Evolutionary conservation across 768 basidiomycete genomes (phyloP), one percentile per base, ranked within the genome.

Genomic region (Suillus fuscotomentosus): DNA sequence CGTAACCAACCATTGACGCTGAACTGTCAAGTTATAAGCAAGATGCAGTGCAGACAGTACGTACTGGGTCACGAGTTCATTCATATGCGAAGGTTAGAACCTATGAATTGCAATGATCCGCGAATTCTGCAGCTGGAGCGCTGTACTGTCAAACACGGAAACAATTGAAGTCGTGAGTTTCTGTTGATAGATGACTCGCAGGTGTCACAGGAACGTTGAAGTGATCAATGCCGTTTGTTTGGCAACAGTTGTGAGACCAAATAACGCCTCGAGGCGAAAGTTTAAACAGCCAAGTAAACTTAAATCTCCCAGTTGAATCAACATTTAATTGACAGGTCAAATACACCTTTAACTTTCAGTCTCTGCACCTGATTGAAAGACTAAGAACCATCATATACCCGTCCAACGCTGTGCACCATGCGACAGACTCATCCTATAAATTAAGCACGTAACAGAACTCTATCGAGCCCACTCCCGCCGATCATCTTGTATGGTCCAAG

Each of bases 351-450:
- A 31, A 31, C 0, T 31, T 31, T 31, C 81, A 83, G 4, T 90
- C 91, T 71, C 91, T 90, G 93, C 24, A 81, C 94, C 62, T 86
- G 90, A 47, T 95, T 83, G 72, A 86, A 88, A 68, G 93, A 93
- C 63, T 76, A 85, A 61, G 93, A 94, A 74, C 76, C 11, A 41
- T 10, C 8, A 10, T 42, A 17, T 15, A 42, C 15, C 41, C 14
- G 41, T 41, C 14, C 14, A 41, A 15, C 14, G 36, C 36, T 36
- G 36, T 3, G 27, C 27, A 27, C 27, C 36, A 5, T 9, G 1
- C 36, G 1, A 36, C 36, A 36, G 20, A 20, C 8, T 20, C 17
- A 15, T 43, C 43, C 20, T 9, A 43, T 7, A 20, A 43, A 20
- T 45, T 10, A 45, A 20, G 43, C 20, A 10, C 43, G 9, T n/a